Evolutionary conservation across 1,139 yeast genomes (phyloP).

Genomic region (Candida sp.): DNA sequence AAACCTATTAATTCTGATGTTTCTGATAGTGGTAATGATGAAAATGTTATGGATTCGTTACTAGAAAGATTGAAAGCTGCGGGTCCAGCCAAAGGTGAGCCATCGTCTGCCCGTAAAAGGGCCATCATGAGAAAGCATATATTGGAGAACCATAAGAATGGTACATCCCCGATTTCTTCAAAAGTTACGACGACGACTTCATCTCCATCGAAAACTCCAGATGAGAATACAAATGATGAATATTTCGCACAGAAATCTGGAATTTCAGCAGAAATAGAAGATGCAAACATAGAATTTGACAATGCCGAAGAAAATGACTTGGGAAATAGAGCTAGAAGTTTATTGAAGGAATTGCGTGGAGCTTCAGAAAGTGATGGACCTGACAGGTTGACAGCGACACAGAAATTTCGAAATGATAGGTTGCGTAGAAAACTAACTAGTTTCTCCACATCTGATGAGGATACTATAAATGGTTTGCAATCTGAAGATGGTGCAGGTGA

Average conservation of each 20-base stretch:
- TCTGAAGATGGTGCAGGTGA: not conserved
- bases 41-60: conserved; percentile 71
- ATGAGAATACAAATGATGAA: conserved; percentile 10
- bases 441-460: not conserved
- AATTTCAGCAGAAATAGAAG: conserved; percentile 5
- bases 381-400: conserved; percentile 28
- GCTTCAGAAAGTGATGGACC: conserved; percentile 17
- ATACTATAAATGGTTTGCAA: not conserved
- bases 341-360: conserved; percentile 56
- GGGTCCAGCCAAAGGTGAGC: conserved; percentile 70
- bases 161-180: conserved; percentile 5
- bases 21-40: conserved; percentile 24
- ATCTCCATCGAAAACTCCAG: conserved; percentile 9
- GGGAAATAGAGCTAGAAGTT: conserved; percentile 57
- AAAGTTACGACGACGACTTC: conserved; percentile 12
- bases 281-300: conserved; percentile 3
- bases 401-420: conserved; percentile 36
- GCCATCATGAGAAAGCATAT: conserved; percentile 72
- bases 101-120: conserved; percentile 76
- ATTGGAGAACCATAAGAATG: conserved; percentile 32
- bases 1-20: conserved; percentile 15
- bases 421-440: conserved; percentile 8
- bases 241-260: conserved; percentile 4
- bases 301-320: conserved; percentile 34
- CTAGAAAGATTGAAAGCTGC: conserved; percentile 72